Conservation (phyloP, 192 early-diverging fungal species). For the Entophlyctis luteolus region DNA sequence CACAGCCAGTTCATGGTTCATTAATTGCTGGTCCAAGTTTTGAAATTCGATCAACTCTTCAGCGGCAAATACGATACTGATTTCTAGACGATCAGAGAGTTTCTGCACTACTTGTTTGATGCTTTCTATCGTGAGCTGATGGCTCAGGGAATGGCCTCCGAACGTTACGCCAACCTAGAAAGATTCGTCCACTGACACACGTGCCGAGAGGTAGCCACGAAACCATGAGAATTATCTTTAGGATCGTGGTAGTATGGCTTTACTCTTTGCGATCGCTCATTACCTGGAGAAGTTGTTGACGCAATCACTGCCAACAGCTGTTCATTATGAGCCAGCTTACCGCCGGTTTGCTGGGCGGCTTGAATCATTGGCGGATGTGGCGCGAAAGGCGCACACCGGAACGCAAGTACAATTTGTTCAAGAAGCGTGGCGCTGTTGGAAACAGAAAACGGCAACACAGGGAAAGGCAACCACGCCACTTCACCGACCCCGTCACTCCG, state of each 20-base stretch:
- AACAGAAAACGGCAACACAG: no score
- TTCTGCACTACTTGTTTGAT: not conserved
- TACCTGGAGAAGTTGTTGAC: slow-evolving; percentile 56
- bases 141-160: not conserved
- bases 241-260: slow-evolving; percentile 45
- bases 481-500: no score
- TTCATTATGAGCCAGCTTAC: slow-evolving; percentile 50
- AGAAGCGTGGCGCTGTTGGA: no score
- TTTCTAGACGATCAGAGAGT: slow-evolving; percentile 44
- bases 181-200: slow-evolving; percentile 56
- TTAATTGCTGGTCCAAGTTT: slow-evolving; percentile 45
- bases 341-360: slow-evolving; percentile 37
- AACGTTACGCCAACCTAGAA: not conserved
- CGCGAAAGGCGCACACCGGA: slow-evolving; percentile 63
- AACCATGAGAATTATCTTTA: slow-evolving; percentile 58
- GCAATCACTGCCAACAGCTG: slow-evolving; percentile 61
- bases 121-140: not conserved
- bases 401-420: not conserved
- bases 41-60: slow-evolving; percentile 64
- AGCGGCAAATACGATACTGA: slow-evolving; percentile 58
- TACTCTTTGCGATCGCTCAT: slow-evolving; percentile 9
- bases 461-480: no score
- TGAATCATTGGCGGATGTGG: no score
- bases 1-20: slow-evolving; percentile 61
- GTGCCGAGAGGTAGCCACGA: slow-evolving; percentile 62